Evolutionary conservation across 2,329 filamentous ascomycete species (phyloP).

Genomic region (Fusarium sp.): DNA sequence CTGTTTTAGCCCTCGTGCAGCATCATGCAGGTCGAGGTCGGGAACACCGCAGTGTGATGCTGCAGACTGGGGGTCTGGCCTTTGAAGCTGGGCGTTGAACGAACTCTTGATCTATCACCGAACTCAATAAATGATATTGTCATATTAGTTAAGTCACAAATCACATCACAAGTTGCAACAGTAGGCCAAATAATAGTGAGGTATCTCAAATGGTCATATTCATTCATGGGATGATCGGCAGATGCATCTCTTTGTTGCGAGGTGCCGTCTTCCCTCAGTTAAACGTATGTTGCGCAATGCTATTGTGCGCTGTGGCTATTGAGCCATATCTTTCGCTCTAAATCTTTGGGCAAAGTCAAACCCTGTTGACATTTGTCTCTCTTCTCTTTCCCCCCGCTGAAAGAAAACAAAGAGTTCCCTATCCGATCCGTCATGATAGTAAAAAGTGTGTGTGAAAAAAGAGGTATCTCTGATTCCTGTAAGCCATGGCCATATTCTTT

Average conservation of each 20-base stretch:
- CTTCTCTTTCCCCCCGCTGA: constrained; percentile 14
- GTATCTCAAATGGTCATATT: constrained; percentile 30
- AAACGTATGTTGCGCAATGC: constrained; percentile 40
- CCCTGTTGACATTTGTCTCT: constrained; percentile 1
- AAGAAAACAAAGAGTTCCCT: constrained; percentile 1
- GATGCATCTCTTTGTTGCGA: constrained; percentile 33
- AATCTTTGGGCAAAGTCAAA: constrained; percentile 23
- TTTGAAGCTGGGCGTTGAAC: background rate
- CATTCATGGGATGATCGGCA: constrained; percentile 42
- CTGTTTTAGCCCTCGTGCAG: constrained; percentile 13
- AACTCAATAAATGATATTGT: background rate
- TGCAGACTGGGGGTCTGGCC: background rate
- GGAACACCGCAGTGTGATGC: constrained; percentile 8
- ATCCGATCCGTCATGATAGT: constrained; percentile 32
- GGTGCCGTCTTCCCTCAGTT: constrained; percentile 39
- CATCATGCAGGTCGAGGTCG: constrained; percentile 9
- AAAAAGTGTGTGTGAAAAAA: constrained; percentile 10
- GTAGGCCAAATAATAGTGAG: constrained; percentile 9
- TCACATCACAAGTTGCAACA: background rate
- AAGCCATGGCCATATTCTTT: constrained; percentile 41
- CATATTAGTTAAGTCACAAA: background rate
- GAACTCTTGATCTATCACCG: background rate
- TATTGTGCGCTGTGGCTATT: constrained; percentile 35
- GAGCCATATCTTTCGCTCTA: constrained; percentile 40
- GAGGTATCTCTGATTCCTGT: constrained; percentile 42